Percentiles rank a stretch among this genome's conserved stretches.
Evolutionary conservation across 1,139 yeast species (phyloP).

Genomic region (Hyphopichia burtonii): DNA sequence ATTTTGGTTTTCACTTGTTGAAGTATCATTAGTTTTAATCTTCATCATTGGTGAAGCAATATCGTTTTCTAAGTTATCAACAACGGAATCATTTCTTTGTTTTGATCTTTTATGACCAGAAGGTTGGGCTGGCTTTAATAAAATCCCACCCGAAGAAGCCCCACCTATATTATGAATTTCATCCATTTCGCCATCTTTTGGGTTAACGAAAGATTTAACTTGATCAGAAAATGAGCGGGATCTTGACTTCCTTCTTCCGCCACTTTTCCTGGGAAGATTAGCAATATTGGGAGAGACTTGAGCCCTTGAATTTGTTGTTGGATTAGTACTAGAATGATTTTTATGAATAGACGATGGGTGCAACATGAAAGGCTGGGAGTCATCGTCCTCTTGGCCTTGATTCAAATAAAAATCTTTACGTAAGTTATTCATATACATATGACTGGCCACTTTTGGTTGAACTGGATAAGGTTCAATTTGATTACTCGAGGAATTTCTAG

Average conservation of each 20-base stretch:
- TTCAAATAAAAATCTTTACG: constrained; percentile 24
- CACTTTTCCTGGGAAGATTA: constrained; percentile 18
- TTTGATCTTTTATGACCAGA: constrained; percentile 10
- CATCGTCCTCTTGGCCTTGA: constrained; percentile 27
- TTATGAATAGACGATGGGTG: constrained; percentile 11
- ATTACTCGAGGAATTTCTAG: neutral
- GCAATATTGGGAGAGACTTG: constrained; percentile 10
- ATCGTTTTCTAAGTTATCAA: constrained; percentile 26
- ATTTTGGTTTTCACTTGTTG: constrained; percentile 9
- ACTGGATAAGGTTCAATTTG: constrained; percentile 9
- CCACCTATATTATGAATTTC: constrained; percentile 1
- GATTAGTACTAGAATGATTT: neutral
- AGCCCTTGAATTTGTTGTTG: neutral
- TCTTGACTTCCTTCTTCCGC: constrained; percentile 21
- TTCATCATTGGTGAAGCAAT: constrained; percentile 32
- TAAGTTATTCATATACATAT: constrained; percentile 10
- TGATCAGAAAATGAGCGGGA: constrained; percentile 37
- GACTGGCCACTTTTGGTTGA: constrained; percentile 5
- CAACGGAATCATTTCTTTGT: constrained; percentile 15
- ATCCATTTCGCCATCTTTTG: constrained; percentile 14
- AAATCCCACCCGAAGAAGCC: constrained; percentile 9
- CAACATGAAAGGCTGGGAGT: constrained; percentile 12
- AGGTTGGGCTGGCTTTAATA: constrained; percentile 8
- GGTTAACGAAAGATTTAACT: constrained; percentile 24
- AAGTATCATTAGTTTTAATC: constrained; percentile 34